A percentile compares a stretch with the other conserved stretches of the same genome.
Conservation (phyloP, 768 basidiomycete genomes). For the Stropharia rugosoannulata region DNA sequence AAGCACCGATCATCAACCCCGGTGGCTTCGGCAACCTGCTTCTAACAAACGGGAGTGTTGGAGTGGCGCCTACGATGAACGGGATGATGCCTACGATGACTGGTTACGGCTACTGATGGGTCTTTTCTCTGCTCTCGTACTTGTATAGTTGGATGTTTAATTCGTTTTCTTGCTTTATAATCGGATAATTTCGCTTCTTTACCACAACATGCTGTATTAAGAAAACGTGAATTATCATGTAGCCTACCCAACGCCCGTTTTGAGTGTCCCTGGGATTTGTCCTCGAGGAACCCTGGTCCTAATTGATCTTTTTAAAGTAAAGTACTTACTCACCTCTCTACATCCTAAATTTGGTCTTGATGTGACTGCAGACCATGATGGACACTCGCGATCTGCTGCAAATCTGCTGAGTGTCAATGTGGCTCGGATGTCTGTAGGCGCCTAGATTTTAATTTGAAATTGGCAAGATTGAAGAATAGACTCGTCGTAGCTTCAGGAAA, state of each 20-base stretch:
- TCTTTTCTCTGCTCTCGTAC: slow-evolving; percentile 19
- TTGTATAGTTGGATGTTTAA: slow-evolving; percentile 31
- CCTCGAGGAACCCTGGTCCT: no score
- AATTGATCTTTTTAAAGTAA: no score
- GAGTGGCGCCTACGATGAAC: slow-evolving; percentile 70
- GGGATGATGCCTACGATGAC: slow-evolving; percentile 74
- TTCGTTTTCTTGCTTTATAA: slow-evolving; percentile 24
- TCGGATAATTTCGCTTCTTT: slow-evolving; percentile 10
- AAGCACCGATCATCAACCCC: slow-evolving; percentile 87
- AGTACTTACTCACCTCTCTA: no score
- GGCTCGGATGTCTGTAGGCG: no score
- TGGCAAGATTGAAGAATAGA: no score
- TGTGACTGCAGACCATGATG: no score
- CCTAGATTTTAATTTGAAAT: no score
- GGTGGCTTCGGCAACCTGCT: slow-evolving; percentile 63
- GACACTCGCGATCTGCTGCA: no score
- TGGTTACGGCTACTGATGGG: slow-evolving; percentile 49
- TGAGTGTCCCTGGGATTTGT: not conserved
- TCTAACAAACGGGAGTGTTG: slow-evolving; percentile 73
- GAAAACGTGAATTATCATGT: no score
- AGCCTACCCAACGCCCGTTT: not conserved
- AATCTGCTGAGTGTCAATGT: no score
- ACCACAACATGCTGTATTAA: not conserved
- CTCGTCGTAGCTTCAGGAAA: no score
- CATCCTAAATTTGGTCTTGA: no score